Conservation (phyloP, 1,139 yeast species). For the Kurtzmaniella quercitrusa region DNA sequence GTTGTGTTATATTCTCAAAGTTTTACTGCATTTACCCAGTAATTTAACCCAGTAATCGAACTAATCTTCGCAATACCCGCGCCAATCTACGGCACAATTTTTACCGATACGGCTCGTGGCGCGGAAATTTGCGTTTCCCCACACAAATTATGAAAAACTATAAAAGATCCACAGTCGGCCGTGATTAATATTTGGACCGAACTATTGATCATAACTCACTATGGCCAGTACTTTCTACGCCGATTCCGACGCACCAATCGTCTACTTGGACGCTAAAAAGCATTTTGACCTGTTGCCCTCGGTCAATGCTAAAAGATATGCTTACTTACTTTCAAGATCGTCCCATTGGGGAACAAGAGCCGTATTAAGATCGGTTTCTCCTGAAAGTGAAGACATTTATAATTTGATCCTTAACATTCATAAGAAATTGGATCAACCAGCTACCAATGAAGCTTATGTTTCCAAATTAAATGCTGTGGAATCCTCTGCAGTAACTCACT, state of each 20-base stretch:
- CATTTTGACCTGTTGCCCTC: slow-evolving; percentile 40
- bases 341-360: slow-evolving; percentile 80
- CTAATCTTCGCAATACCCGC: too few relatives aligned
- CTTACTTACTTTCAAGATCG: slow-evolving; percentile 80
- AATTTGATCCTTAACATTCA: slow-evolving; percentile 65
- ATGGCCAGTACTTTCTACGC: slow-evolving; percentile 16
- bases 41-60: too few relatives aligned
- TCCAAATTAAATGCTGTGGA: slow-evolving; percentile 22
- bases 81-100: too few relatives aligned
- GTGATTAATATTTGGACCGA: too few relatives aligned
- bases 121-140: too few relatives aligned
- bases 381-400: slow-evolving; percentile 71
- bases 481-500: slow-evolving; percentile 35
- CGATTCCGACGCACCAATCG: slow-evolving; percentile 44
- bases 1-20: too few relatives aligned
- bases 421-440: slow-evolving; percentile 43
- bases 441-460: slow-evolving; percentile 39
- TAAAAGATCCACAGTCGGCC: neutral
- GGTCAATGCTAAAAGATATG: slow-evolving; percentile 49
- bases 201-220: too few relatives aligned
- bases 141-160: too few relatives aligned
- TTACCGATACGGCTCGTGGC: too few relatives aligned
- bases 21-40: too few relatives aligned
- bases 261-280: slow-evolving; percentile 38
- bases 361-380: slow-evolving; percentile 77